Conservation (phyloP, 2,329 filamentous ascomycete species). For the Purpureocillium takamizusanense region DNA sequence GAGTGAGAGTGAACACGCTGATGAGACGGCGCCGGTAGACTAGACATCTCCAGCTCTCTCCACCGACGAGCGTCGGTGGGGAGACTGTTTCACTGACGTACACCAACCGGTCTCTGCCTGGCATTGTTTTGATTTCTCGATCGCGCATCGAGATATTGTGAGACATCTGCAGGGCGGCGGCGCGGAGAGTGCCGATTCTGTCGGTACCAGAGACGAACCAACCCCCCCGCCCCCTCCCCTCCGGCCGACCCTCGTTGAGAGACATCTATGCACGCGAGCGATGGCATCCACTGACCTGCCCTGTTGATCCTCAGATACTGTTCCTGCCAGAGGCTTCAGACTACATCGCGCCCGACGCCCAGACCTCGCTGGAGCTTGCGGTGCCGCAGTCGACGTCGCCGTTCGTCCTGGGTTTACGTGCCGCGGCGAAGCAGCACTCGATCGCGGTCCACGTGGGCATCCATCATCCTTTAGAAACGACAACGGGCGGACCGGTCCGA, state of each 20-base stretch:
- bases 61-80: neutral
- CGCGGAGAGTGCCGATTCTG: neutral
- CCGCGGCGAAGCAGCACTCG: conserved; percentile 52
- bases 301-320: conserved; percentile 47
- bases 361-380: conserved; percentile 63
- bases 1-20: conserved; percentile 49
- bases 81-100: too few species aligned
- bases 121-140: neutral
- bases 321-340: conserved; percentile 91
- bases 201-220: too few species aligned
- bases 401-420: conserved; percentile 69
- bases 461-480: conserved; percentile 54
- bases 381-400: conserved; percentile 54
- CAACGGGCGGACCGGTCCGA: conserved; percentile 8
- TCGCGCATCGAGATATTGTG: conserved; percentile 3
- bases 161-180: conserved; percentile 11
- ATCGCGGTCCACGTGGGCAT: conserved; percentile 80
- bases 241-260: too few species aligned
- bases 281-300: neutral
- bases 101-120: neutral
- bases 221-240: too few species aligned
- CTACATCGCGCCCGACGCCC: conserved; percentile 66
- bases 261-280: too few species aligned
- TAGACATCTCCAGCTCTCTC: neutral
- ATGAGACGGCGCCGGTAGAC: neutral